Base-by-base conservation (phyloP, 2,329 filamentous ascomycete species). In the Xylariaceae sp. region DNA sequence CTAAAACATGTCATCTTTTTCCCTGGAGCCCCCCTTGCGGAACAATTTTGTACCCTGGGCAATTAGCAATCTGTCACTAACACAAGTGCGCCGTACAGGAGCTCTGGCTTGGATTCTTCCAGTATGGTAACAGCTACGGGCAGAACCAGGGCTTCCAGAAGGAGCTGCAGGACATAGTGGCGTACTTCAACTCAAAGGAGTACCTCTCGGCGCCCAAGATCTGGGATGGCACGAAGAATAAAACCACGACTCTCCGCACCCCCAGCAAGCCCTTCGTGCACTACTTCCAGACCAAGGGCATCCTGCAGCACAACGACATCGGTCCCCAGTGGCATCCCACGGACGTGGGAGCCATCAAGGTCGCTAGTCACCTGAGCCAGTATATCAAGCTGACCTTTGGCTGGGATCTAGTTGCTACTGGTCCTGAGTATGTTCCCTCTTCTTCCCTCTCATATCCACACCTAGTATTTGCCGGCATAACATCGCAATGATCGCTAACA, bases 301-400 rank as follows among this genome's bases (percentile, higher is more conserved):
- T 81, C 31, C 53, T 81, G 48, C 72, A 79, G 48, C 74, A 81
- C 50, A 79, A 80, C 46, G 76, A 80, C 51, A 75, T 78, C 43
- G 69, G 65, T 2, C 75, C 76, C 5, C 65, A 68, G 47, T 78
- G 65, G 48, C 77, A 81, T 51, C 76, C 74, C 0, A 81, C 75
- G 0, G 77, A 81, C 51, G 68, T 78, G 6, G 75, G 76, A 0
- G 71, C 78, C 38, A 64, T 80, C 51, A 81, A 81, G 56, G 57
- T 81, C 6, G 76, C 76, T 2, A 78, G 71, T 50, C 74, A 80
- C 48, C 50, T 80, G 34, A 69, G 72, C 46, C 71, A 77, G 56
- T 81, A 70, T 55, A 71, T 78, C 31, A 70, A 68, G 40, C 47
- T 74, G 38, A 70, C 65, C 31, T 71, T 80, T 50, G 69, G 68